phyloP scores from a whole-genome alignment of 2,329 filamentous ascomycete genomes.

The Claviceps sp. region DNA sequence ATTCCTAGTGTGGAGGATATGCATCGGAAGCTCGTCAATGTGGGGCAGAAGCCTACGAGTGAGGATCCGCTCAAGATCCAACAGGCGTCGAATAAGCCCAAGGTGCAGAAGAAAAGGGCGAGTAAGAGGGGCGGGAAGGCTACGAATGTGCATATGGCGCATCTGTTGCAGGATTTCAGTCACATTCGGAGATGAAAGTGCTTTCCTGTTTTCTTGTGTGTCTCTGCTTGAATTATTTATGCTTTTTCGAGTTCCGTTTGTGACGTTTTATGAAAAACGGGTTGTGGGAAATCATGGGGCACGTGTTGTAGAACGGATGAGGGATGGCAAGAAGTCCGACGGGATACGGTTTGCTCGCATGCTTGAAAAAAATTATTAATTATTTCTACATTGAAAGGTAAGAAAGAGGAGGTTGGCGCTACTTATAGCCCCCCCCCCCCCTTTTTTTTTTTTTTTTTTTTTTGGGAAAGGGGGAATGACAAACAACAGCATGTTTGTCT shows the following conservation, averaged over 20 bases:
- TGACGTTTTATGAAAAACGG: too few species aligned
- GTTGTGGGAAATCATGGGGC: too few species aligned
- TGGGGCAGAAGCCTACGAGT: conserved; percentile 73
- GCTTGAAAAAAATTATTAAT: too few species aligned
- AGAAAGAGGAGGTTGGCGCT: too few species aligned
- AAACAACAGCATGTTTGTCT: too few species aligned
- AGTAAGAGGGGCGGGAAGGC: conserved; percentile 60
- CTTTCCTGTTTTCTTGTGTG: background rate
- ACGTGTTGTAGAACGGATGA: too few species aligned
- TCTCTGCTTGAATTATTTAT: background rate
- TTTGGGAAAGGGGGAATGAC: too few species aligned
- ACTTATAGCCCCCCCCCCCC: too few species aligned
- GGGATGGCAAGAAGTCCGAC: too few species aligned
- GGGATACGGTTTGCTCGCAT: too few species aligned
- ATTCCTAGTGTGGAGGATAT: conserved; percentile 66
- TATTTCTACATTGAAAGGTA: too few species aligned
- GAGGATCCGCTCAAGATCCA: conserved; percentile 51
- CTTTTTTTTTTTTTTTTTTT: too few species aligned
- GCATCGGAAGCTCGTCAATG: conserved; percentile 60
- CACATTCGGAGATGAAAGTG: conserved; percentile 27
- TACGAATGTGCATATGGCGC: conserved; percentile 78
- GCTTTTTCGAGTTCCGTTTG: background rate
- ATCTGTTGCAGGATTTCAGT: conserved; percentile 63
- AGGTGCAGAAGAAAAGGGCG: conserved; percentile 59
- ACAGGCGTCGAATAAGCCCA: conserved; percentile 39